A percentile compares a stretch with the other conserved stretches of the same genome.
These are phyloP conservation scores for Somion occarium DNA, from an alignment of 1,284 basidiomycete genomes.

Conservation along the genomic window DNA sequence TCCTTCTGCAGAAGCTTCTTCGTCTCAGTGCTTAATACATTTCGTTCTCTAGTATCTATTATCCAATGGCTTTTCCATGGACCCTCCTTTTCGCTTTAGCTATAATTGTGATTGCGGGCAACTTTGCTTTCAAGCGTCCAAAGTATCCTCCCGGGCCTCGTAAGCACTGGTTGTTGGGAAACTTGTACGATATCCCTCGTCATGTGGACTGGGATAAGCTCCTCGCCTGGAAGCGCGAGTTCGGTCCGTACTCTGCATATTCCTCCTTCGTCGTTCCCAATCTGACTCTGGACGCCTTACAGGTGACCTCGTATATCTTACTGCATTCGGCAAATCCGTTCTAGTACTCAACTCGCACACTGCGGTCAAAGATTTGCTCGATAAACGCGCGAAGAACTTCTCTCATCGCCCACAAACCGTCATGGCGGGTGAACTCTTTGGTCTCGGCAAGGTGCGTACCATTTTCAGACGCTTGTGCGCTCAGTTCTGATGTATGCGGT, in stretches of 20 bases:
- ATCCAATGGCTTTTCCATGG: no score
- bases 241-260: no score
- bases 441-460: neutral
- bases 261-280: no score
- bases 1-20: no score
- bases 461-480: neutral
- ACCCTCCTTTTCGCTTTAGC: no score
- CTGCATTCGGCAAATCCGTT: neutral
- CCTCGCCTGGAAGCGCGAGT: neutral
- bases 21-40: no score
- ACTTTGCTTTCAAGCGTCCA: no score
- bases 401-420: constrained; percentile 19
- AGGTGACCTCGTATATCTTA: neutral
- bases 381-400: constrained; percentile 19
- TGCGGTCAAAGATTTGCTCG: constrained; percentile 18
- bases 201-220: constrained; percentile 5
- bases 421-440: constrained; percentile 8
- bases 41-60: no score
- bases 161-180: constrained; percentile 6
- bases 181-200: constrained; percentile 7
- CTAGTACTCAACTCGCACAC: neutral
- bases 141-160: neutral
- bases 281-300: no score
- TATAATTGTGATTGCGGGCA: no score
- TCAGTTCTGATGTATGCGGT: neutral